phyloP scores from a whole-genome alignment of 768 basidiomycete genomes.

The Austroboletus festivus region DNA sequence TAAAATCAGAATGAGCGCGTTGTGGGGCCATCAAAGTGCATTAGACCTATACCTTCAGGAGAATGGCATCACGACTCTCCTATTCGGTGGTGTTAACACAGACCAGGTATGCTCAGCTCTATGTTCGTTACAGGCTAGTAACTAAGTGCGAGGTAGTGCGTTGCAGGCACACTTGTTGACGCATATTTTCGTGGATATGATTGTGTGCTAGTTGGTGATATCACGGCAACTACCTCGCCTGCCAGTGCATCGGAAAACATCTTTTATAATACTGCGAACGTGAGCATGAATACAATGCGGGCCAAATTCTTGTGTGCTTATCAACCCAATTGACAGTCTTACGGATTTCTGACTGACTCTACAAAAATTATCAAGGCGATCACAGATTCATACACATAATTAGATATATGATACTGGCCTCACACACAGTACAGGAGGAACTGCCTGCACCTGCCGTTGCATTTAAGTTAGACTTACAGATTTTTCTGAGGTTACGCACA shows the following conservation, averaged over 20 bases:
- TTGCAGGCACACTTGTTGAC: slow-evolving; percentile 60
- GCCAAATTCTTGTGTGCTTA: not conserved
- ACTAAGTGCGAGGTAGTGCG: slow-evolving; percentile 42
- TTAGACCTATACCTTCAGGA: slow-evolving; percentile 62
- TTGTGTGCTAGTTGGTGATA: slow-evolving; percentile 54
- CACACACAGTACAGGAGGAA: not conserved
- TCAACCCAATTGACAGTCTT: slow-evolving; percentile 34
- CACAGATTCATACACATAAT: not conserved
- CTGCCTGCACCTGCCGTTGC: not conserved
- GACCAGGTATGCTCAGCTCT: too few species aligned
- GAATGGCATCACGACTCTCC: slow-evolving; percentile 57
- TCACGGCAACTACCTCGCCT: slow-evolving; percentile 62
- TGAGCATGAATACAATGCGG: slow-evolving; percentile 39
- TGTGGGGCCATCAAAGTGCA: slow-evolving; percentile 64
- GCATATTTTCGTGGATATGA: slow-evolving; percentile 66
- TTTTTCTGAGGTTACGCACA: slow-evolving; percentile 5
- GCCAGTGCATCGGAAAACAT: slow-evolving; percentile 54
- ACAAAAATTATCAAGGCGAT: slow-evolving; percentile 26
- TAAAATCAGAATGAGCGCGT: slow-evolving; percentile 52
- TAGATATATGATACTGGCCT: not conserved
- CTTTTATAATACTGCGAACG: slow-evolving; percentile 53
- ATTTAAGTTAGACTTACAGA: slow-evolving; percentile 5
- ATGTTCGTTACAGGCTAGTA: not conserved
- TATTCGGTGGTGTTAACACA: slow-evolving; percentile 65
- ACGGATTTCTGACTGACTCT: slow-evolving; percentile 49